phyloP scores from a whole-genome alignment of 2,329 filamentous ascomycete species.

The Sarocladium oryzae region DNA sequence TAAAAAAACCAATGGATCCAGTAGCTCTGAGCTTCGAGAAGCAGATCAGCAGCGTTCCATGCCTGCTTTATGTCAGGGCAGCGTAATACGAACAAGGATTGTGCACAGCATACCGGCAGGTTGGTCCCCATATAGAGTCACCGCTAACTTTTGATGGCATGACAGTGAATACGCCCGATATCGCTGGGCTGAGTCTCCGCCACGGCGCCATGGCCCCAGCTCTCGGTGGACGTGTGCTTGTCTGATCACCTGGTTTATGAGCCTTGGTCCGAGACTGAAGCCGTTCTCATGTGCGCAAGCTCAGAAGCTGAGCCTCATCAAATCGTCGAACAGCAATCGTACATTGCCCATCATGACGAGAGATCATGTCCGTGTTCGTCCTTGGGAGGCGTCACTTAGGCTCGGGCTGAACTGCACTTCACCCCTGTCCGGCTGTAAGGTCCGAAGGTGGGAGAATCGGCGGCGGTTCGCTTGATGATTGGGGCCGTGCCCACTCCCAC shows the following conservation, averaged over 20 bases:
- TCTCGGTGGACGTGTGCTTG: too few species aligned
- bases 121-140: background rate
- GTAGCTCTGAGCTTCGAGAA: background rate
- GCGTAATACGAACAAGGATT: background rate
- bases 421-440: background rate
- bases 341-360: too few species aligned
- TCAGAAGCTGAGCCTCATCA: too few species aligned
- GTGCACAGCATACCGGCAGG: background rate
- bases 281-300: too few species aligned
- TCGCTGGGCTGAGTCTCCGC: too few species aligned
- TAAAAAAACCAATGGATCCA: background rate
- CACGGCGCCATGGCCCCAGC: too few species aligned
- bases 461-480: background rate
- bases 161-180: background rate
- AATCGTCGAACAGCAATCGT: too few species aligned
- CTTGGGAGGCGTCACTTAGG: background rate
- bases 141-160: background rate
- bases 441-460: background rate
- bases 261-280: too few species aligned
- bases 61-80: background rate
- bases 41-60: background rate
- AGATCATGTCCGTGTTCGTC: too few species aligned
- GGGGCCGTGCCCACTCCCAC: conserved; percentile 1
- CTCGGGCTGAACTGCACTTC: background rate
- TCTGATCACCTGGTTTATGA: too few species aligned